Evolutionary conservation across 106 monocot species (phyloP).

Genomic region (Narthecium ossifragum): DNA sequence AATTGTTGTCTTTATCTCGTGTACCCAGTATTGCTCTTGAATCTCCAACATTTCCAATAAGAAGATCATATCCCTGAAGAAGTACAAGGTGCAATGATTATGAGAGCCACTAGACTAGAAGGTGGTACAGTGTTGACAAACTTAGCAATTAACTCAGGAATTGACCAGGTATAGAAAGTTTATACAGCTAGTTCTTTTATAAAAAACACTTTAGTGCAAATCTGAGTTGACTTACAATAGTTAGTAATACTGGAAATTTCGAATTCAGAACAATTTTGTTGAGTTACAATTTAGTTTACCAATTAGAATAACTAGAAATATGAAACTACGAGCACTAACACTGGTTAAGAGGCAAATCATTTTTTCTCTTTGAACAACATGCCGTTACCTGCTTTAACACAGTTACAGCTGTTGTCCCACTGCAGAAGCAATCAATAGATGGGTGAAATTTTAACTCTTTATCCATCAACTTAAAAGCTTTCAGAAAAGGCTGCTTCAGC

Average conservation of each 20-base stretch:
- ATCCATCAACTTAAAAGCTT: conserved; percentile 90
- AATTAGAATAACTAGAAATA: background rate
- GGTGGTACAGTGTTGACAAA: background rate
- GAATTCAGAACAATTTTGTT: too few species aligned
- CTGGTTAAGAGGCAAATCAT: background rate
- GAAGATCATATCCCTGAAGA: conserved; percentile 11
- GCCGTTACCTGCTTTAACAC: conserved; percentile 68
- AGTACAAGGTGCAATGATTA: conserved; percentile 10
- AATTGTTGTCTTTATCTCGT: conserved; percentile 29
- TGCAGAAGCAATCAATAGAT: conserved; percentile 89
- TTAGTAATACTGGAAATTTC: too few species aligned
- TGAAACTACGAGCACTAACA: conserved; percentile 8
- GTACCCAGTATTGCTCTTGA: conserved; percentile 28
- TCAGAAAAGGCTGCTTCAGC: conserved; percentile 66
- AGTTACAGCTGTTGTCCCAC: conserved; percentile 84
- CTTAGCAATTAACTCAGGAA: background rate
- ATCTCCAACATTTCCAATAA: conserved; percentile 20
- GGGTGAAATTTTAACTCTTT: conserved; percentile 72
- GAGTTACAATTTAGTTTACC: background rate
- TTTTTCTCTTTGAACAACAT: background rate
- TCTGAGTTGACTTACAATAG: too few species aligned
- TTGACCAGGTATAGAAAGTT: too few species aligned
- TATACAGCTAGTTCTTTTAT: background rate
- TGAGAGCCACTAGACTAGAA: conserved; percentile 16
- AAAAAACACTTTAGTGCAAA: too few species aligned